Conservation (phyloP, 164 flowering plant genomes). For the Umbilicus rupestris region DNA sequence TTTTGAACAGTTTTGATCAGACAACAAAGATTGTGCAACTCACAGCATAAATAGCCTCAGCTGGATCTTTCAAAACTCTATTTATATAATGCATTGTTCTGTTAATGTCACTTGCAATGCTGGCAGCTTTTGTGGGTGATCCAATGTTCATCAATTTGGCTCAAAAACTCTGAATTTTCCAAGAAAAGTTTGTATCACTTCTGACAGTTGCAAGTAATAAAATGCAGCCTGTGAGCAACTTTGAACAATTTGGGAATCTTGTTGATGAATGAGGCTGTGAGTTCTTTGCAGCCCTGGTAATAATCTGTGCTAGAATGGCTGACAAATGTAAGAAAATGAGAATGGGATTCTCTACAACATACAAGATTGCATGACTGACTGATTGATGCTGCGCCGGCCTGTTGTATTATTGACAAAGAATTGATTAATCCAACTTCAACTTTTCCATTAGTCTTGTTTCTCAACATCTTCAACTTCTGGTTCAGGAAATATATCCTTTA, state of each 20-base stretch:
- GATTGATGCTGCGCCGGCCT: not conserved
- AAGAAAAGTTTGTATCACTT: not conserved
- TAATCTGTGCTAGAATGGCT: not conserved
- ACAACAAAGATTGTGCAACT: not conserved
- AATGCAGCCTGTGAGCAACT: conserved; percentile 1
- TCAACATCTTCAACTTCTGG: conserved; percentile 45
- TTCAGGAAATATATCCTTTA: conserved; percentile 81
- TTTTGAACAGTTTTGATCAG: not conserved
- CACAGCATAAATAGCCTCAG: not conserved
- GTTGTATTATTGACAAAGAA: conserved; percentile 40
- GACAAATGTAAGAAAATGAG: not conserved
- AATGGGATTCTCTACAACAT: conserved; percentile 2
- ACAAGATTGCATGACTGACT: not conserved
- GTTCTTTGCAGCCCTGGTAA: not conserved
- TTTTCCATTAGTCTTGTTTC: conserved; percentile 26
- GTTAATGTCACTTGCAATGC: no score
- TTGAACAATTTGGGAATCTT: not conserved
- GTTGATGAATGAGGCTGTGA: not conserved
- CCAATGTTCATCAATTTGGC: no score
- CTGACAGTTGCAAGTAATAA: not conserved
- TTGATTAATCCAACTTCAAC: conserved; percentile 16
- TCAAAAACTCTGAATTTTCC: not conserved
- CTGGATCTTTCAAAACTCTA: no score
- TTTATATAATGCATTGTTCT: no score
- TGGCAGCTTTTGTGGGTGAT: no score